Conservation (phyloP, 1,284 basidiomycete species). For the Ustilago nuda region DNA sequence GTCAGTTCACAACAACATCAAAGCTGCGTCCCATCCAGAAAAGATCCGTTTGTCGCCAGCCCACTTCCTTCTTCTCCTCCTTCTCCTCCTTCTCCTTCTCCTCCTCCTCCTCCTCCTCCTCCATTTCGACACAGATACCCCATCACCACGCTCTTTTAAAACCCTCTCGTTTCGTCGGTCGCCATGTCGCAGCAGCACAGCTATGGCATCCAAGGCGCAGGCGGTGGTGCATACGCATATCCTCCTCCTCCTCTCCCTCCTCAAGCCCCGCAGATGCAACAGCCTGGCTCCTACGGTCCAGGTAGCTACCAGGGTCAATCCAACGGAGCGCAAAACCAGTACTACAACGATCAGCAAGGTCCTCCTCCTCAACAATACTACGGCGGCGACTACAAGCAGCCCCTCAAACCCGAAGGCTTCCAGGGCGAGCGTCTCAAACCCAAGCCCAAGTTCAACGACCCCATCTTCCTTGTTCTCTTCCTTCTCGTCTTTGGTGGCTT, state of each 20-base stretch:
- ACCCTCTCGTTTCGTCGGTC: conserved; percentile 1
- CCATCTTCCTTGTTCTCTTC: conserved; percentile 69
- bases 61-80: not conserved
- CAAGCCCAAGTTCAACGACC: conserved; percentile 61
- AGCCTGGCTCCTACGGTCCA: conserved; percentile 33
- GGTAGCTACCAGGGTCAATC: conserved; percentile 48
- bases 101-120: conserved; percentile 4
- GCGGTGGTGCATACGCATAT: conserved; percentile 12
- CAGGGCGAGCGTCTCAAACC: conserved; percentile 59
- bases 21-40: no score
- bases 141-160: not conserved
- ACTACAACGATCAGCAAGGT: conserved; percentile 46
- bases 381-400: conserved; percentile 48
- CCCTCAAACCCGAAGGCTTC: conserved; percentile 59
- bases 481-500: conserved; percentile 68
- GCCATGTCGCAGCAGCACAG: conserved; percentile 45
- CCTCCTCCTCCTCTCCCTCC: conserved; percentile 21
- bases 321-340: conserved; percentile 55
- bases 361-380: conserved; percentile 42
- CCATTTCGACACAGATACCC: not conserved
- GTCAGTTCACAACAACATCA: no score
- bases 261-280: conserved; percentile 40
- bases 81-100: conserved; percentile 1
- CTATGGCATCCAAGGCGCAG: conserved; percentile 14
- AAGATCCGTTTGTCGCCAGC: not conserved